Evolutionary conservation across 495 filamentous ascomycete species (phyloP).

Genomic region (Penicillium macrosclerotiorum): DNA sequence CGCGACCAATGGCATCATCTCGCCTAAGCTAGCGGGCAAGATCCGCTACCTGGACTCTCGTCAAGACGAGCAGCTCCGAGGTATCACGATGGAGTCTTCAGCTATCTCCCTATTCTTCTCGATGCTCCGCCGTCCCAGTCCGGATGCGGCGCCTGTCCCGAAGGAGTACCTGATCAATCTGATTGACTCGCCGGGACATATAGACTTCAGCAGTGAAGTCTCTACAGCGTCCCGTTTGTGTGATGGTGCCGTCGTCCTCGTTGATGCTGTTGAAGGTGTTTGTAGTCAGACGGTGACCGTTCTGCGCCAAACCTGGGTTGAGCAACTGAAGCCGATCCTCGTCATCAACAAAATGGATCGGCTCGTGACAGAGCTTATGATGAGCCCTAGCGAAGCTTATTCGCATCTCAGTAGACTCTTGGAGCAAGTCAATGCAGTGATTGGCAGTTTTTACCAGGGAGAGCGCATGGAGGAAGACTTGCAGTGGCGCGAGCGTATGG

Average conservation of each 20-base stretch:
- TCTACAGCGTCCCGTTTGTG: slow-evolving; percentile 93
- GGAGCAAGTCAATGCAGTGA: slow-evolving; percentile 94
- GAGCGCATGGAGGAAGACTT: slow-evolving; percentile 99
- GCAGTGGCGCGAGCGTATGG: slow-evolving; percentile 91
- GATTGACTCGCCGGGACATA: slow-evolving; percentile 97
- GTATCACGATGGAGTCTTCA: slow-evolving; percentile 99
- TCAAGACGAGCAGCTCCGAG: slow-evolving; percentile 93
- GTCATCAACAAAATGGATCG: slow-evolving; percentile 99
- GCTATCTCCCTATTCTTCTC: slow-evolving; percentile 97
- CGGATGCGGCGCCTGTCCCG: slow-evolving; percentile 64
- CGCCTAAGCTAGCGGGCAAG: slow-evolving; percentile 93
- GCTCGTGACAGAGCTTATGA: slow-evolving; percentile 86
- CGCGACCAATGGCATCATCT: slow-evolving; percentile 99
- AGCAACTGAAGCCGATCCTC: slow-evolving; percentile 90
- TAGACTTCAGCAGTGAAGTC: slow-evolving; percentile 98
- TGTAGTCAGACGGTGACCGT: slow-evolving; percentile 99
- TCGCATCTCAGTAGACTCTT: slow-evolving; percentile 85
- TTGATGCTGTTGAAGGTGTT: slow-evolving; percentile 98
- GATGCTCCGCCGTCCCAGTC: slow-evolving; percentile 68
- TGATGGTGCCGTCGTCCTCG: slow-evolving; percentile 90
- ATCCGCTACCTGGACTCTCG: slow-evolving; percentile 97
- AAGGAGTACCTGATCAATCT: slow-evolving; percentile 96
- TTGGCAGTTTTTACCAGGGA: slow-evolving; percentile 96
- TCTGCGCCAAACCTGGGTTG: slow-evolving; percentile 90
- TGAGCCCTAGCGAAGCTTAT: slow-evolving; percentile 87